These are phyloP conservation scores for Nepenthes gracilis DNA, from an alignment of 148 eudicot species.

Conservation along the genomic window DNA sequence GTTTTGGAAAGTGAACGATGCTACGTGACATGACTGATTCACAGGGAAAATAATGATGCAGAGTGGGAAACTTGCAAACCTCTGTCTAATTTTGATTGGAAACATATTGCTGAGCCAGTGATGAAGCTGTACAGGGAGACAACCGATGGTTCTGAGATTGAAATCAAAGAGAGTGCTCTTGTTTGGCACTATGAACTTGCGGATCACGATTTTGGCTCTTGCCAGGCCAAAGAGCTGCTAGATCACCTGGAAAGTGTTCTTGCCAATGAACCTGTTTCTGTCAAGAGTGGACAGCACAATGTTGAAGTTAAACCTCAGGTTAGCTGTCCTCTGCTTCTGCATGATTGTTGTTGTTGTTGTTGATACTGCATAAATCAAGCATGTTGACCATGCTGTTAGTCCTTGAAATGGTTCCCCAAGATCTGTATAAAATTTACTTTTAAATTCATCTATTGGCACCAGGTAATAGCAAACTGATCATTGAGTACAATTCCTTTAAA, in stretches of 20 bases:
- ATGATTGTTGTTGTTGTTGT: neutral
- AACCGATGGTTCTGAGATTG: constrained; percentile 54
- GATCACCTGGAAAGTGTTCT: constrained; percentile 63
- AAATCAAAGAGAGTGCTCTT: constrained; percentile 40
- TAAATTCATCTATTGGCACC: neutral
- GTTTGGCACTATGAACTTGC: constrained; percentile 51
- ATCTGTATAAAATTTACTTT: neutral
- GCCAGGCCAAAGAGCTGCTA: constrained; percentile 55
- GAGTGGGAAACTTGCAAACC: constrained; percentile 51
- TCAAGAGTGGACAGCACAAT: constrained; percentile 44
- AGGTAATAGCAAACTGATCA: too few relatives aligned
- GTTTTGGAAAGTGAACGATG: neutral
- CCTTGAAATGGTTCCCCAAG: neutral
- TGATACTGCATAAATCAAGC: neutral
- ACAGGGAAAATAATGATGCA: constrained; percentile 26
- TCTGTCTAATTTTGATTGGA: constrained; percentile 39
- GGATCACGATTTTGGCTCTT: constrained; percentile 47
- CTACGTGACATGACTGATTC: neutral
- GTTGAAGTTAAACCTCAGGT: constrained; percentile 62
- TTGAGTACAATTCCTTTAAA: too few relatives aligned
- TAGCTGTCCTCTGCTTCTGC: constrained; percentile 9
- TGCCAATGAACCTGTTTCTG: constrained; percentile 53
- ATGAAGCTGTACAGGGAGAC: constrained; percentile 49
- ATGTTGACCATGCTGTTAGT: neutral
- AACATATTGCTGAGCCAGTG: constrained; percentile 53